Evolutionary conservation across 2,329 filamentous ascomycete genomes (phyloP), one percentile per base, ranked within the genome.

Genomic region (Trichoderma sp.): DNA sequence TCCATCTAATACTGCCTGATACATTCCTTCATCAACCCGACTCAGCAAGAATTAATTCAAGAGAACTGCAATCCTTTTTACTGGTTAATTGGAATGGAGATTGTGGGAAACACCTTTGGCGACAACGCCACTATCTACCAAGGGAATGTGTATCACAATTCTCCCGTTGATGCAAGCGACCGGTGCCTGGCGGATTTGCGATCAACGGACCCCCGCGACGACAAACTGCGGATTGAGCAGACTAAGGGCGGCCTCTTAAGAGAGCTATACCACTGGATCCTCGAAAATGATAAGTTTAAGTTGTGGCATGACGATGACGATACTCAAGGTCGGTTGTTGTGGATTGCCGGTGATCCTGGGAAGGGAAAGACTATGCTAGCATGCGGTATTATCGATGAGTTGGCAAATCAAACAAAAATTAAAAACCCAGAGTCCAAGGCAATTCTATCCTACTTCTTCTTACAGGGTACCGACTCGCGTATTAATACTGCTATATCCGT

Each of bases 341-440:
- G 78, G 79, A 73, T 81, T 42, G 77, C 70, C n/a, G 79, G 79
- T 1, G 77, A 76, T 57, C 75, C 80, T 0, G 80, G 81, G 5
- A 82, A 79, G 42, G 80, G 80, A 35, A 83, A 82, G 72, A 82
- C 80, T 0, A 82, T 82, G 79, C 70, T 82, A 3, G 67, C 82
- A 0, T 78, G 74, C 19, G 77, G 78, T 10, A 77, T 81, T 32
- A 76, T 80, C 53, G 29, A 63, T 19, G 19, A 68, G n/a, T n/a
- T 37, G 54, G 17, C 22, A 17, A 8, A 25, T 15, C n/a, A 35
- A 35, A 22, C 35, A 19, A 58, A 15, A 10, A n/a, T 13, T 13
- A 25, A 19, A 15, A 35, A 50, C 6, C 58, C 57, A 37, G 13
- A 19, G 22, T 54, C 22, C 6, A 25, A 35, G 6, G 13, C 4